Evolutionary conservation across 805 yeast species (phyloP).

Genomic region (Yamadazyma tumulicola): DNA sequence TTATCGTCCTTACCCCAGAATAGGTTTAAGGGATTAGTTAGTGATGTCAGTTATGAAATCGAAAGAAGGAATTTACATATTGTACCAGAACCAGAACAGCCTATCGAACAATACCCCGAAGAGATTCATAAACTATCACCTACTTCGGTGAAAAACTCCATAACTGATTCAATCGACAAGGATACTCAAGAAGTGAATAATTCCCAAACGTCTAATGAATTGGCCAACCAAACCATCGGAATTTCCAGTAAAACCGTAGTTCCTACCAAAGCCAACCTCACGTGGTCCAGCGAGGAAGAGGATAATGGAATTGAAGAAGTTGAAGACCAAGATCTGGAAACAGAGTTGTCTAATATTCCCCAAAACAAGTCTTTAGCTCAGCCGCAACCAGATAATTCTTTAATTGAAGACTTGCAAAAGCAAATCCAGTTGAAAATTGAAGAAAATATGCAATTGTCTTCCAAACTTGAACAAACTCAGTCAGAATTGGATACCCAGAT

Average conservation of each 20-base stretch:
- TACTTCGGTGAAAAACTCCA: not conserved
- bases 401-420: conserved; percentile 2
- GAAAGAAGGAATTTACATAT: conserved; percentile 65
- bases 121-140: not conserved
- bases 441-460: conserved; percentile 6
- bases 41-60: conserved; percentile 84
- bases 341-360: not conserved
- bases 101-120: not conserved
- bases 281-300: conserved; percentile 88
- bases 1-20: conserved; percentile 77
- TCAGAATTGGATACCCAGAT: conserved; percentile 8
- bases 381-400: not conserved
- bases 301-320: conserved; percentile 34
- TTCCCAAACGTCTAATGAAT: conserved; percentile 3
- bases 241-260: conserved; percentile 65
- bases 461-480: conserved; percentile 4
- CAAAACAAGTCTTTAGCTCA: not conserved
- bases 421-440: not conserved
- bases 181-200: conserved; percentile 11
- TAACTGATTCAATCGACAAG: conserved; percentile 18
- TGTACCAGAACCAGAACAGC: conserved; percentile 2
- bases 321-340: conserved; percentile 2
- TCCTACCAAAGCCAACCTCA: conserved; percentile 80
- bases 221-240: conserved; percentile 29
- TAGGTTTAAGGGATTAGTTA: conserved; percentile 84